Percentiles rank a stretch among this genome's conserved stretches.
Conservation (phyloP, 306 rosid species). For the Vachellia collinsii region DNA sequence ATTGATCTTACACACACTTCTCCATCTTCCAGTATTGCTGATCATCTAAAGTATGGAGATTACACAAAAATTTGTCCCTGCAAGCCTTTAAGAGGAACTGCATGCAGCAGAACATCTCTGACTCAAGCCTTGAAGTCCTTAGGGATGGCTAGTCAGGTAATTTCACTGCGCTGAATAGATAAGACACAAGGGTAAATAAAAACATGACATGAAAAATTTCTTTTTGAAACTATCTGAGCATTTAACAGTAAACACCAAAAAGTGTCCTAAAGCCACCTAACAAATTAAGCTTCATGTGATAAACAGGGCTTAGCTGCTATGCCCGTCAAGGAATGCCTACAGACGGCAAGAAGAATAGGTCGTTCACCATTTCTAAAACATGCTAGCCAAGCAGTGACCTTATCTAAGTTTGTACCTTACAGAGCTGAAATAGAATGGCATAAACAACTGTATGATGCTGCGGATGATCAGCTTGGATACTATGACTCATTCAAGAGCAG, state of each 20-base stretch:
- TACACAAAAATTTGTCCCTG: conserved; percentile 50
- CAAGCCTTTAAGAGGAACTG: conserved; percentile 48
- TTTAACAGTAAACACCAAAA: not conserved
- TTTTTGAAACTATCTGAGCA: not conserved
- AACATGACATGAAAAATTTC: not conserved
- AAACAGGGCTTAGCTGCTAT: conserved; percentile 55
- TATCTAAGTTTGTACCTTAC: conserved; percentile 63
- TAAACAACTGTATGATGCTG: conserved; percentile 58
- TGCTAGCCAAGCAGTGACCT: conserved; percentile 62
- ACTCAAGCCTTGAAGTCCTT: conserved; percentile 70
- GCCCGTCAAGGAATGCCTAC: conserved; percentile 65
- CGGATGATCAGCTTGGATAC: conserved; percentile 67
- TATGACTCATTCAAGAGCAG: conserved; percentile 75
- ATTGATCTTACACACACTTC: conserved; percentile 39
- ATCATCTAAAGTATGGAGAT: conserved; percentile 84
- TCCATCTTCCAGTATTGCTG: conserved; percentile 60
- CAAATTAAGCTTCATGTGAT: conserved; percentile 28
- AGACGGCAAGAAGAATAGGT: conserved; percentile 64
- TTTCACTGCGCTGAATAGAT: not conserved
- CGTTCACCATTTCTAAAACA: conserved; percentile 58
- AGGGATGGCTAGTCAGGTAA: conserved; percentile 70
- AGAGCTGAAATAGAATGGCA: conserved; percentile 91
- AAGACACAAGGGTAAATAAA: not conserved
- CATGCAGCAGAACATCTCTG: conserved; percentile 46
- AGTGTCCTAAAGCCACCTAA: not conserved